Evolutionary conservation across 2,329 filamentous ascomycete genomes (phyloP), one percentile per base, ranked within the genome.

Genomic region (Grosmannia penicillata): DNA sequence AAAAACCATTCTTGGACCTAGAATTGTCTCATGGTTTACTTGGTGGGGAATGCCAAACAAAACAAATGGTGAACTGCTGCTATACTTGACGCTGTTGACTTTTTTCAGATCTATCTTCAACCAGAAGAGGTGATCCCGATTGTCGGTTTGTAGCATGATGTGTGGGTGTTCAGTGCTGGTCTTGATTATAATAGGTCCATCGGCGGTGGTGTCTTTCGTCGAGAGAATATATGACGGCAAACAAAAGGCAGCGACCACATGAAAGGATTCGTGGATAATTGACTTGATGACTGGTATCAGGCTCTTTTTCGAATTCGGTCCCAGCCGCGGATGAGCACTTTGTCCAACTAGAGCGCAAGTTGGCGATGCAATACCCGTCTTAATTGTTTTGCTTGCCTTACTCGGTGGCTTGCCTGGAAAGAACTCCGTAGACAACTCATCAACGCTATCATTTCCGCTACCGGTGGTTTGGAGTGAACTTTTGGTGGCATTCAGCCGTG

Each of bases 381-480:
- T n/a, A n/a, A n/a, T n/a, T 21, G 10, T 7, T 19, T 11, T 27
- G 25, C 2, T 4, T 8, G 6, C 24, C n/a, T 34, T 33, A 6
- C 21, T 32, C 4, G 37, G n/a, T 11, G 19, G 36, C 30, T 15
- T 26, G 6, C 33, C 34, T 17, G 3, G 14, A 21, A 33, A 43
- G 32, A 15, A 36, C n/a, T 43, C 42, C 6, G 8, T 36, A 6
- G 43, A 43, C 22, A 45, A 41, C 38, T 45, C 43, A 33, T 45
- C 43, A 8, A 41, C 38, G 19, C 40, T 38, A 4, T 42, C 39
- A 24, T 36, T 39, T 8, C 26, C 23, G 32, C 18, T n/a, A 7
- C 18, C 21, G 13, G 13, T 6, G 24, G 13, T 33, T 11, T 26
- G 24, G 11, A 19, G 8, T 7, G 36, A 5, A 18, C 21, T 25